Base-by-base conservation (phyloP, 306 rosid species). In the Nissolia schottii region DNA sequence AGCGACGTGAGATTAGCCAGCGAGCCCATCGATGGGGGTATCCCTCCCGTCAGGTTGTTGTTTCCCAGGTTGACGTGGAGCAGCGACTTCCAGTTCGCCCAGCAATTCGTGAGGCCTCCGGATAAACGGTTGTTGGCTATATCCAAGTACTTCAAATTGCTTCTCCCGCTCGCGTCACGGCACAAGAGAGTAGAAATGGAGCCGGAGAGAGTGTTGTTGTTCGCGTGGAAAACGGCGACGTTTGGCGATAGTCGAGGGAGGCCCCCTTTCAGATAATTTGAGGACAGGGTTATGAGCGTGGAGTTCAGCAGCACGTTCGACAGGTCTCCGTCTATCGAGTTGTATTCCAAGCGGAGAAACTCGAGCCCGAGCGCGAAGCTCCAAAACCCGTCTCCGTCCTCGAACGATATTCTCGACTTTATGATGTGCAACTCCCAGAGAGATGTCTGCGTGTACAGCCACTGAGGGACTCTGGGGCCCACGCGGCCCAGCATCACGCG, bases 181-280 rank as follows among this genome's bases (percentile, higher is more conserved):
- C 73, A 67, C 11, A 46, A 71, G n/a, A 43, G 18, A 2, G 10
- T 12, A 51, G 76, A 67, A 24, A 77, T 66, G 16, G 76, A 64
- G 14, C 81, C 82, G 4, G 82, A 65, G 23, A 81, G 59, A 0
- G 3, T 6, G 51, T 81, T 77, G 32, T 71, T 62, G 0, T 40
- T 18, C 2, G 77, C 5, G 10, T 32, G 13, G 2, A 72, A 0
- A 2, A 18, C 6, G 0, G 48, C 11, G 1, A 81, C 58, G 29
- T 81, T 72, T 9, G 79, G 0, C 16, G 63, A 31, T n/a, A 68
- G 41, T 3, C 34, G 75, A 24, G 85, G 81, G 0, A 81, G 25
- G 0, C 29, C 28, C 6, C 73, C 73, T 27, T 34, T 67, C 31
- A 67, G 6, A 8, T 11, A 2, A 67, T 67, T 67, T 9, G 3